Conservation (phyloP, 306 rosid genomes). For the Nissolia schottii region DNA sequence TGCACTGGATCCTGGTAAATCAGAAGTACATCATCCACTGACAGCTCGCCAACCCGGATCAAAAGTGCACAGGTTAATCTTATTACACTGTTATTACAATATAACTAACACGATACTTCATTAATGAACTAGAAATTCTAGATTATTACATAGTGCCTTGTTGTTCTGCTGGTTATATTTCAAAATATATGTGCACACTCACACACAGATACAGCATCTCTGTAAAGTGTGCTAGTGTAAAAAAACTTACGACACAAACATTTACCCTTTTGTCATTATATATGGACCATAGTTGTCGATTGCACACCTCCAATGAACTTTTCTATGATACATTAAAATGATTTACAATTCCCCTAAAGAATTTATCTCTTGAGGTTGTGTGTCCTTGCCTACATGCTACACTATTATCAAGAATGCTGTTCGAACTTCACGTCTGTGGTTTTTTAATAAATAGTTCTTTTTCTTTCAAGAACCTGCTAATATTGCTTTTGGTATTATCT, state of each 20-base stretch:
- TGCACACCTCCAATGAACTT: not conserved
- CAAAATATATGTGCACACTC: slow-evolving; percentile 3
- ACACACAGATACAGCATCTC: not conserved
- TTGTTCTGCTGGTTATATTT: not conserved
- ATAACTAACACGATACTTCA: not conserved
- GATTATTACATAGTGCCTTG: not conserved
- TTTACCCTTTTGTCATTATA: not conserved
- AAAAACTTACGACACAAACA: not conserved
- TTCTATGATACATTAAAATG: not conserved
- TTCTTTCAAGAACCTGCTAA: not conserved
- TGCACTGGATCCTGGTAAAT: slow-evolving; percentile 78
- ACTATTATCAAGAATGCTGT: not conserved
- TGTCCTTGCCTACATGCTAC: not conserved
- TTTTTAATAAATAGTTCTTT: not conserved
- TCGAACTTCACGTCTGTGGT: not conserved
- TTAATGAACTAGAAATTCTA: not conserved
- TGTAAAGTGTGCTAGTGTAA: not conserved
- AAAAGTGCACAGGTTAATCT: slow-evolving; percentile 77
- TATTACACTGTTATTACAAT: not conserved
- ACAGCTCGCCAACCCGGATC: slow-evolving; percentile 60
- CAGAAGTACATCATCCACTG: slow-evolving; percentile 79
- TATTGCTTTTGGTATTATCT: slow-evolving; percentile 8
- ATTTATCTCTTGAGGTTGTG: not conserved
- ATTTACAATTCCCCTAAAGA: slow-evolving; percentile 9
- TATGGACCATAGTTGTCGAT: not conserved